Conservation (phyloP, 2,329 filamentous ascomycete species). For the Gaeumannomyces tritici region DNA sequence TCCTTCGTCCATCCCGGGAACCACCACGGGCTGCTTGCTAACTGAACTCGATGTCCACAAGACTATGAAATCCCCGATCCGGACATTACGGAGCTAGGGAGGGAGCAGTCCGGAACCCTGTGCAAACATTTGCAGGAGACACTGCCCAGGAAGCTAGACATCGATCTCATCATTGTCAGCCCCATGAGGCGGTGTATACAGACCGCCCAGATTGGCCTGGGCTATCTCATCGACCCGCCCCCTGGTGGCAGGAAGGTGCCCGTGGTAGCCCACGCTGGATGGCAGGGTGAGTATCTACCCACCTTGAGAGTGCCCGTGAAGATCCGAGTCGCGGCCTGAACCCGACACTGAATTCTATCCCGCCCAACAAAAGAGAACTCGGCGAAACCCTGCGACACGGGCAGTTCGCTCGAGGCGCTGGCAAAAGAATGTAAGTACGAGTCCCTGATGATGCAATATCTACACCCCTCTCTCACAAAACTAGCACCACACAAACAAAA, state of each 20-base stretch:
- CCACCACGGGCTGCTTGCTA: background rate
- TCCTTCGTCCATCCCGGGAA: background rate
- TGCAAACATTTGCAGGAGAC: slow-evolving; percentile 30
- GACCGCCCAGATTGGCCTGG: slow-evolving; percentile 48
- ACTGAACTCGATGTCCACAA: slow-evolving; percentile 22
- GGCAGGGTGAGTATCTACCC: slow-evolving; percentile 48
- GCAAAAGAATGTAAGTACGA: slow-evolving; percentile 26
- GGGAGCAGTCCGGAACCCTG: slow-evolving; percentile 36
- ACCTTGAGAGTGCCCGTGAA: background rate
- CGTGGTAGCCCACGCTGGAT: slow-evolving; percentile 48
- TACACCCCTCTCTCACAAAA: no score
- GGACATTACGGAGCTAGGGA: slow-evolving; percentile 36
- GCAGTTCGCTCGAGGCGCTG: slow-evolving; percentile 35
- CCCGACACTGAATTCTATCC: background rate
- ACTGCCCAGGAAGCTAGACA: slow-evolving; percentile 30
- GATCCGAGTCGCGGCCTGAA: no score
- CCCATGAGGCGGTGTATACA: slow-evolving; percentile 58
- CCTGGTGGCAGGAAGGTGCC: slow-evolving; percentile 34
- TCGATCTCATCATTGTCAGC: slow-evolving; percentile 50
- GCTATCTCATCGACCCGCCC: slow-evolving; percentile 37
- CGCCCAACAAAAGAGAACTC: slow-evolving; percentile 31
- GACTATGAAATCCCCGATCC: slow-evolving; percentile 41
- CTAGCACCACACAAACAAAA: no score
- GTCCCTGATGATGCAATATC: background rate
- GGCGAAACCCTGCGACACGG: slow-evolving; percentile 51